These are phyloP conservation scores for Ustilago tritici DNA, from an alignment of 1,284 basidiomycete genomes.

Conservation along the genomic window DNA sequence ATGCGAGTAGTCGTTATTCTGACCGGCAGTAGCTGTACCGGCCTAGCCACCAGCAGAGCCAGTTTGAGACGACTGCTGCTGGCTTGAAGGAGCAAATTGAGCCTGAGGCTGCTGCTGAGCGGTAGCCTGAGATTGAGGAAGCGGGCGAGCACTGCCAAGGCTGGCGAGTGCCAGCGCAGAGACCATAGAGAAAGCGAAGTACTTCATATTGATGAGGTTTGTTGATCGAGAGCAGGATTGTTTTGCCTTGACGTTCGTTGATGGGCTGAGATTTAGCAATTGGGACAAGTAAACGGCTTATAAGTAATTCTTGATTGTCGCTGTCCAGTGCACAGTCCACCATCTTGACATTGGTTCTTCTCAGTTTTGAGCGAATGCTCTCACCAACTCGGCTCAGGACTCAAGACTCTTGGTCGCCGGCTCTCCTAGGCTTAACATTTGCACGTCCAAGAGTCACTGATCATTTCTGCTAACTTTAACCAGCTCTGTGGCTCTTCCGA, in stretches of 20 bases:
- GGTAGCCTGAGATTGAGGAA: constrained; percentile 16
- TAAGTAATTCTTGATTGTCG: neutral
- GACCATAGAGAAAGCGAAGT: constrained; percentile 18
- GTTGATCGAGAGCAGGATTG: neutral
- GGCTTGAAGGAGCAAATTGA: constrained; percentile 5
- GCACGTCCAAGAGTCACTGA: no score
- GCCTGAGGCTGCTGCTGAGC: constrained; percentile 7
- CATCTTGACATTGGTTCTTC: neutral
- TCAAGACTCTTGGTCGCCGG: neutral
- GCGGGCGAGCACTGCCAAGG: constrained; percentile 20
- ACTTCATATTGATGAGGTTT: constrained; percentile 19
- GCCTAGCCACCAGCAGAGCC: constrained; percentile 29
- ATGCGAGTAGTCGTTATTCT: constrained; percentile 40
- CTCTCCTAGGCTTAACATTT: neutral
- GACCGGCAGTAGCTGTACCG: constrained; percentile 15
- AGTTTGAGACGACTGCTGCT: constrained; percentile 3
- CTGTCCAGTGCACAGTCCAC: neutral
- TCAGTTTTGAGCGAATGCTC: neutral
- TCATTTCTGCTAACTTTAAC: no score
- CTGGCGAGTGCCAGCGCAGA: constrained; percentile 23
- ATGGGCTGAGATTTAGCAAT: neutral
- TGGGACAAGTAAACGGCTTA: neutral
- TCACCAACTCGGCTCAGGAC: neutral
- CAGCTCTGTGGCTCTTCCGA: no score
- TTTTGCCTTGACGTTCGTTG: neutral